phyloP scores from a whole-genome alignment of 2,329 filamentous ascomycete species.

The Trichoderma pleuroti region DNA sequence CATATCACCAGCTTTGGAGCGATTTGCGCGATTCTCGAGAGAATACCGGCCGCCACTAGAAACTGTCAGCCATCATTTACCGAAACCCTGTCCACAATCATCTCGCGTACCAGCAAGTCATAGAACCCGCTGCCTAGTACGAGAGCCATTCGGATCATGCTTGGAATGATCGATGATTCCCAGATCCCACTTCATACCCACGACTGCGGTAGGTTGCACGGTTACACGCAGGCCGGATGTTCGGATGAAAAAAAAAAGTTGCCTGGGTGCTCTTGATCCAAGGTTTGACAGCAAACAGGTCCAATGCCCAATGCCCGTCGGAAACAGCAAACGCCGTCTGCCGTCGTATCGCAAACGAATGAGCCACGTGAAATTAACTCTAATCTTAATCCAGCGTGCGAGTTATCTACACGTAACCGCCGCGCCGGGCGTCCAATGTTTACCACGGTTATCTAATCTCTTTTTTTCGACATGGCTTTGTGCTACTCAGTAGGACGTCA shows the following conservation, averaged over 20 bases:
- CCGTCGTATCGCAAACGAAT: not conserved
- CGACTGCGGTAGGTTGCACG: not conserved
- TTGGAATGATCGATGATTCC: not conserved
- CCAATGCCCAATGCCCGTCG: not conserved
- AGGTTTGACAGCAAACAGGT: not conserved
- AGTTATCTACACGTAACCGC: not conserved
- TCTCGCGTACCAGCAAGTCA: not conserved
- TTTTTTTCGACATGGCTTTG: not conserved
- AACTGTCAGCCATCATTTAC: not conserved
- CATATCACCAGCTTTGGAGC: not conserved
- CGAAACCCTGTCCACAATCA: not conserved
- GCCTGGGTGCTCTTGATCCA: not conserved
- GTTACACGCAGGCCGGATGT: not conserved
- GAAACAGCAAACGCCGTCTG: not conserved
- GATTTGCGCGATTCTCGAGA: not conserved
- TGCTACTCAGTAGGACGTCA: not conserved
- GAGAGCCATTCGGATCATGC: not conserved
- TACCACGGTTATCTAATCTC: not conserved
- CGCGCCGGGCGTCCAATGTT: not conserved
- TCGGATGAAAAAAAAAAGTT: not conserved
- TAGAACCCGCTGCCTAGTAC: not conserved
- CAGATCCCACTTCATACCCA: not conserved
- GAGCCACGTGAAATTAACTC: slow-evolving; percentile 9
- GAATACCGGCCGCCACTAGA: not conserved
- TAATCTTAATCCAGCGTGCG: not conserved